Percentiles rank a stretch among this genome's conserved stretches.
These are phyloP conservation scores for Tricholoma furcatifolium DNA, from an alignment of 768 basidiomycete genomes.

Conservation along the genomic window DNA sequence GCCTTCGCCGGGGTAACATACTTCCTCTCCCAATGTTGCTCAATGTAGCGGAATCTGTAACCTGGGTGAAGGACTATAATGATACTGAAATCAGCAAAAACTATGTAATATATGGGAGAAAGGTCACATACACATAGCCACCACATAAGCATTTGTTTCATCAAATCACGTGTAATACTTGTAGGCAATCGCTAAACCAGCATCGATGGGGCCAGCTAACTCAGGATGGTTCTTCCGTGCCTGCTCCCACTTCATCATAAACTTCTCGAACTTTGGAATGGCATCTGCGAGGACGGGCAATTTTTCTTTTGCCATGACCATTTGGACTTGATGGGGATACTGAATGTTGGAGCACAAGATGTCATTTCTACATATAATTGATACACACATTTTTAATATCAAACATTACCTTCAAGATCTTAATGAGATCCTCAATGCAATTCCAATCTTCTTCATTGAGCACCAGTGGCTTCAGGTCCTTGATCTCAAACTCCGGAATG, in stretches of 20 bases:
- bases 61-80: too few species aligned
- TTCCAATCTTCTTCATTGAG: neutral
- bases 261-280: slow-evolving; percentile 14
- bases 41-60: too few species aligned
- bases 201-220: neutral
- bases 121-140: slow-evolving; percentile 16
- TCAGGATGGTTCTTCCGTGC: neutral
- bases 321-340: neutral
- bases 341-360: neutral
- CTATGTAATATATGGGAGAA: too few species aligned
- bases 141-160: slow-evolving; percentile 10
- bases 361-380: too few species aligned
- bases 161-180: slow-evolving; percentile 15
- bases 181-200: slow-evolving; percentile 1
- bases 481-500: neutral
- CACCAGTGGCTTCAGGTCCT: neutral
- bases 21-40: too few species aligned
- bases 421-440: neutral
- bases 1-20: too few species aligned
- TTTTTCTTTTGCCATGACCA: neutral
- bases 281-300: slow-evolving; percentile 6
- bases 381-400: too few species aligned
- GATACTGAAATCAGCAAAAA: too few species aligned
- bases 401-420: too few species aligned
- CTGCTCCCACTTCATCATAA: slow-evolving; percentile 3